Conservation (phyloP, 1,284 basidiomycete species). For the Microbotryomycetes sp. region DNA sequence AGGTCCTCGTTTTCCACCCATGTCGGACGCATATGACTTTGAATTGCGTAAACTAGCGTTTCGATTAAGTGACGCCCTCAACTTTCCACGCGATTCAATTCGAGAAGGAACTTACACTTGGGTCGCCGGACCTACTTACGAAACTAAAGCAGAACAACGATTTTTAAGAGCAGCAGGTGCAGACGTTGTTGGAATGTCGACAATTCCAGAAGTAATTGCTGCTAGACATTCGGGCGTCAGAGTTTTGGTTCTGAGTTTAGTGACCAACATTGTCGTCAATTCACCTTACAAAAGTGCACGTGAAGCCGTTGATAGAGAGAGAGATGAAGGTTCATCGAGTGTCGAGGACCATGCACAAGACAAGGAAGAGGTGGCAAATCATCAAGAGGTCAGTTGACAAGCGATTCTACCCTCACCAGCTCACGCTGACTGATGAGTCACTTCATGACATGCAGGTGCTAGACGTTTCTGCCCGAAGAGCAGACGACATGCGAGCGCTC, state of each 20-base stretch:
- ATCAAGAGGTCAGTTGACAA: slow-evolving; percentile 24
- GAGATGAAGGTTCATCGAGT: neutral
- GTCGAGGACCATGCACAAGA: neutral
- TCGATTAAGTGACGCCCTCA: slow-evolving; percentile 22
- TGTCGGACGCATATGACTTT: slow-evolving; percentile 38
- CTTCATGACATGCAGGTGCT: slow-evolving; percentile 8
- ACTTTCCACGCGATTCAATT: slow-evolving; percentile 18
- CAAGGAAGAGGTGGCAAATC: slow-evolving; percentile 23
- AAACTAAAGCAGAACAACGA: slow-evolving; percentile 35
- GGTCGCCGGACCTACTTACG: slow-evolving; percentile 36
- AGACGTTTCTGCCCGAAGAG: slow-evolving; percentile 21
- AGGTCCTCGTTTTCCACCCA: slow-evolving; percentile 38
- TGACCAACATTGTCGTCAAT: slow-evolving; percentile 39
- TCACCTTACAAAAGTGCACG: slow-evolving; percentile 33
- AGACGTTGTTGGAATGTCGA: slow-evolving; percentile 37
- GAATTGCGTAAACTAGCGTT: slow-evolving; percentile 30
- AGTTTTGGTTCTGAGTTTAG: slow-evolving; percentile 37
- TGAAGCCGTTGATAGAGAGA: slow-evolving; percentile 12
- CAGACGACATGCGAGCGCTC: slow-evolving; percentile 27
- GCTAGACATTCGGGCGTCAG: slow-evolving; percentile 30
- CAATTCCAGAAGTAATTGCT: slow-evolving; percentile 37
- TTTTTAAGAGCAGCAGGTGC: slow-evolving; percentile 32
- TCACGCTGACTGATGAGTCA: neutral
- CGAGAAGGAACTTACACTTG: slow-evolving; percentile 36
- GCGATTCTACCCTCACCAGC: neutral